Percentiles rank a stretch among this genome's conserved stretches.
Evolutionary conservation across 225 moss, liverwort and hornwort genomes (phyloP).

Genomic region (Takakia lepidozioides): DNA sequence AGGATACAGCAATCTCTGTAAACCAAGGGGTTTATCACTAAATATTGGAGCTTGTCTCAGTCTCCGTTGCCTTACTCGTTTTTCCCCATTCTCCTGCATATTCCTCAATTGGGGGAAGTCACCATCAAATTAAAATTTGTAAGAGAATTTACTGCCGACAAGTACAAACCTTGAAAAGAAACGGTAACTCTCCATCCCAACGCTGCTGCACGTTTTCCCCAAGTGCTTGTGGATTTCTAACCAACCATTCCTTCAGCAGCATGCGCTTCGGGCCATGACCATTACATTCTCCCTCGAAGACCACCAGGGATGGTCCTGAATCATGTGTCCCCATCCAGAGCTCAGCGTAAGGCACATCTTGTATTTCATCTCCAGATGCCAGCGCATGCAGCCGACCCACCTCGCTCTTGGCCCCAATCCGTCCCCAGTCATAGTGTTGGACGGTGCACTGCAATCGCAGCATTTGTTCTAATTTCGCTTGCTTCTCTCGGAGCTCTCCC

Average conservation of each 20-base stretch:
- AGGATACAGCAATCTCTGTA: no score
- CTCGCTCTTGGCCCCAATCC: slow-evolving; percentile 54
- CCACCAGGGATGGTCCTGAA: slow-evolving; percentile 63
- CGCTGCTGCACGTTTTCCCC: slow-evolving; percentile 58
- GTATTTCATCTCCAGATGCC: slow-evolving; percentile 49
- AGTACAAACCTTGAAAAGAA: slow-evolving; percentile 92
- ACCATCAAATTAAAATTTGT: neutral
- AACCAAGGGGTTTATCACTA: no score
- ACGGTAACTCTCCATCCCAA: slow-evolving; percentile 91
- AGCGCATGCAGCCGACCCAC: slow-evolving; percentile 60
- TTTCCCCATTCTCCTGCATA: no score
- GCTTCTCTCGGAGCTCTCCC: no score
- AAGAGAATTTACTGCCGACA: neutral
- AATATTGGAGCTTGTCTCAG: no score
- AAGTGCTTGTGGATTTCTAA: slow-evolving; percentile 51
- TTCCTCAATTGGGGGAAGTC: no score
- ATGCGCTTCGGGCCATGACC: slow-evolving; percentile 9
- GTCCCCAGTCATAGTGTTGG: slow-evolving; percentile 90
- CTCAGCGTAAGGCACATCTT: slow-evolving; percentile 73
- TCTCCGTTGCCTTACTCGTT: no score
- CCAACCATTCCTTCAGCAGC: slow-evolving; percentile 70
- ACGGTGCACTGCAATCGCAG: slow-evolving; percentile 66
- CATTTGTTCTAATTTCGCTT: no score
- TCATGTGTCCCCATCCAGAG: slow-evolving; percentile 97
- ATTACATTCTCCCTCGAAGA: slow-evolving; percentile 12